These are phyloP conservation scores for Epichloe sibirici DNA, from an alignment of 2,329 filamentous ascomycete species.

Conservation along the genomic window DNA sequence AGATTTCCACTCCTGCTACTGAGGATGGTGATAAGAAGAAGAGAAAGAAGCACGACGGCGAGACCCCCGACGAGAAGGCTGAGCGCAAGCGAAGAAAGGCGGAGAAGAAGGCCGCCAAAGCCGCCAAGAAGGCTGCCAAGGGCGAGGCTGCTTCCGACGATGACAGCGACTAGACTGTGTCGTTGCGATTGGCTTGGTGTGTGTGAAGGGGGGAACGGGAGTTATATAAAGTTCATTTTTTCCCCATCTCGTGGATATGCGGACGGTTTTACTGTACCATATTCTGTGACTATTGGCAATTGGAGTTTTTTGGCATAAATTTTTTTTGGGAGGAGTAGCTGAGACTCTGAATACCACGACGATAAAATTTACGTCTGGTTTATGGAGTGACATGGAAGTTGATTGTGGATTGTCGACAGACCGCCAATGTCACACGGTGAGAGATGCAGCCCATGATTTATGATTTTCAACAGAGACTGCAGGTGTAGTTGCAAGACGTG, in stretches of 20 bases:
- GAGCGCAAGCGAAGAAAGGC: conserved; percentile 48
- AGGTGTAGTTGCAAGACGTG: no score
- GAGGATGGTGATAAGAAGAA: conserved; percentile 50
- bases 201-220: neutral
- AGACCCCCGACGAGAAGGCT: conserved; percentile 56
- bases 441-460: no score
- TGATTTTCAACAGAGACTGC: no score
- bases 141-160: conserved; percentile 40
- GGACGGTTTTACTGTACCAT: conserved; percentile 12
- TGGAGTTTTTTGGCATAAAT: conserved; percentile 14
- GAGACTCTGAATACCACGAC: neutral
- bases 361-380: no score
- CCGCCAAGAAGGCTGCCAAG: conserved; percentile 41
- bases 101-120: conserved; percentile 47
- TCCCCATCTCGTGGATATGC: conserved; percentile 8
- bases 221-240: neutral
- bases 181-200: neutral
- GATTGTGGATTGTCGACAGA: no score
- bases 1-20: conserved; percentile 22
- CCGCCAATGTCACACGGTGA: no score
- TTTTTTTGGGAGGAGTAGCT: conserved; percentile 6
- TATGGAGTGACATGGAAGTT: no score
- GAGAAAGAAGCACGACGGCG: conserved; percentile 73
- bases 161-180: conserved; percentile 9
- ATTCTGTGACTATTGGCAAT: conserved; percentile 9